A percentile compares a stretch with the other conserved stretches of the same genome.
Conservation (phyloP, 768 basidiomycete species). For the Trichaptum fuscoviolaceum region DNA sequence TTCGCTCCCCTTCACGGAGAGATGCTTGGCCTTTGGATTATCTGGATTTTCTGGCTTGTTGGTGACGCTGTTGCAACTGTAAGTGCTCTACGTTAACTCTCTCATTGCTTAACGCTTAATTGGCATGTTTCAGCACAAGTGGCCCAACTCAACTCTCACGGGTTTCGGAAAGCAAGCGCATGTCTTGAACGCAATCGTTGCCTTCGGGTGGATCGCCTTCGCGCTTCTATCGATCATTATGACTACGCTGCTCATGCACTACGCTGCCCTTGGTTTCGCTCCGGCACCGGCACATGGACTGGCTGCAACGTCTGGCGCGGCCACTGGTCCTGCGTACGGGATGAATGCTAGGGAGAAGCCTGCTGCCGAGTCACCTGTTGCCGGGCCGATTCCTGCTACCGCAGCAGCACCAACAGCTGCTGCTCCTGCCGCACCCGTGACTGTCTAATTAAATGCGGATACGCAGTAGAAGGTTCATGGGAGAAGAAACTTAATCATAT, state of each 20-base stretch:
- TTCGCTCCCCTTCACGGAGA: neutral
- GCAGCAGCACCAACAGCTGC: too few species aligned
- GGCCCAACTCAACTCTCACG: neutral
- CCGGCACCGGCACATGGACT: neutral
- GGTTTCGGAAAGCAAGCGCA: slow-evolving; percentile 1
- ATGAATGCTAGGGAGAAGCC: neutral
- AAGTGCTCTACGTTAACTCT: slow-evolving; percentile 24
- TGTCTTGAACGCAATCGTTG: neutral
- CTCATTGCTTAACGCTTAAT: too few species aligned
- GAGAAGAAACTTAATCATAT: too few species aligned
- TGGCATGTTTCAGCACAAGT: slow-evolving; percentile 15
- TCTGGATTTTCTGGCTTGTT: slow-evolving; percentile 3
- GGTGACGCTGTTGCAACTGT: slow-evolving; percentile 27
- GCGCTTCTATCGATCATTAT: neutral
- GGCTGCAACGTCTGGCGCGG: neutral
- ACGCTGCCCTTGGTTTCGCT: neutral
- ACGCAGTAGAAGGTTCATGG: too few species aligned
- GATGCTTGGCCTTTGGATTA: neutral
- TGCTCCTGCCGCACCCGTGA: neutral
- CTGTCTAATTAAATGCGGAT: too few species aligned
- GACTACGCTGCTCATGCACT: neutral
- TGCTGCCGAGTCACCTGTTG: neutral
- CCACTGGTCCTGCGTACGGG: neutral
- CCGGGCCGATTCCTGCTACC: neutral
- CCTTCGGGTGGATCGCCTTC: slow-evolving; percentile 1